phyloP scores from a whole-genome alignment of 225 moss, liverwort and hornwort species.

The Physcomitrellopsis africana region DNA sequence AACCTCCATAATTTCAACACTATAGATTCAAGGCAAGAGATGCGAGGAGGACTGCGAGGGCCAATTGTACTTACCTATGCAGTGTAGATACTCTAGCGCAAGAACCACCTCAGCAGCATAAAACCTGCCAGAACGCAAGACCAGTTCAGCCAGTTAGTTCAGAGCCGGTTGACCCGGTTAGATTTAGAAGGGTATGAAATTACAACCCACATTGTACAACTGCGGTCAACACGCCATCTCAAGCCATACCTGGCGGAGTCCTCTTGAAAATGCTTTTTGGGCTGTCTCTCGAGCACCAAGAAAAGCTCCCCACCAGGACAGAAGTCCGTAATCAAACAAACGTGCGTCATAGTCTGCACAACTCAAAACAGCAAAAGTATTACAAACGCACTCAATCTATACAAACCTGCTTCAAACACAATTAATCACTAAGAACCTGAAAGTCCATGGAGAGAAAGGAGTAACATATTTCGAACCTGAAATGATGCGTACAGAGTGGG shows the following conservation, averaged over 20 bases:
- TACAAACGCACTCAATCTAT: no score
- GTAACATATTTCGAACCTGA: slow-evolving; percentile 39
- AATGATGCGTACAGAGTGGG: slow-evolving; percentile 84
- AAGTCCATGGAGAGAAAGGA: no score
- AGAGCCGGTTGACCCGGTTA: not conserved
- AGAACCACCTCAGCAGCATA: slow-evolving; percentile 80
- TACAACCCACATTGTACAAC: not conserved
- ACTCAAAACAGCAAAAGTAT: not conserved
- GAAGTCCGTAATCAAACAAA: slow-evolving; percentile 88
- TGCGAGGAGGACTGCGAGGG: not conserved
- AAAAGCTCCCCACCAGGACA: slow-evolving; percentile 88
- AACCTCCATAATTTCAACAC: no score
- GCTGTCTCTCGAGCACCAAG: slow-evolving; percentile 79
- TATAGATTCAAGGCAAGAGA: not conserved
- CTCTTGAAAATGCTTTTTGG: slow-evolving; percentile 74
- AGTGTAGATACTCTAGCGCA: slow-evolving; percentile 88
- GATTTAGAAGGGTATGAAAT: not conserved
- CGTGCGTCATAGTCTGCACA: slow-evolving; percentile 78
- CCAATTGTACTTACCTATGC: slow-evolving; percentile 54
- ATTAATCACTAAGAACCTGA: no score
- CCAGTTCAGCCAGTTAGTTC: not conserved
- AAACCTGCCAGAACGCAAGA: slow-evolving; percentile 49
- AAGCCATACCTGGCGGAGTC: slow-evolving; percentile 66
- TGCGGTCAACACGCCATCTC: no score
- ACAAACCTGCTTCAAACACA: no score